phyloP scores from a whole-genome alignment of 129 eudicot genomes.

The Silybum marianum region DNA sequence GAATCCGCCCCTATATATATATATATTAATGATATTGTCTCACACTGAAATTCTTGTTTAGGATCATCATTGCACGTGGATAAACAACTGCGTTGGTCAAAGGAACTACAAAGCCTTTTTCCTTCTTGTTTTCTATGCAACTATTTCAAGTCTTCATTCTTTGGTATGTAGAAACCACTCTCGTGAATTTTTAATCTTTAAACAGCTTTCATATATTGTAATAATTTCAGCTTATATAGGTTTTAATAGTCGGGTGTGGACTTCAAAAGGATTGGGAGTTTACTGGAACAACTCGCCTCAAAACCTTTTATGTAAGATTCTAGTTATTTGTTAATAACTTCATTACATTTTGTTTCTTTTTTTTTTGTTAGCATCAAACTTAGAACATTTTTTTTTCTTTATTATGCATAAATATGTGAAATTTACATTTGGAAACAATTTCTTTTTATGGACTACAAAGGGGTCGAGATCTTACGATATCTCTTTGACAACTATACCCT shows the following conservation, averaged over 20 bases:
- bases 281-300: slow-evolving; percentile 37
- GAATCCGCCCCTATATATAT: too few relatives aligned
- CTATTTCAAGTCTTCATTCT: slow-evolving; percentile 60
- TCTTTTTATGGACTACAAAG: too few relatives aligned
- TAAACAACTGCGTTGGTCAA: slow-evolving; percentile 86
- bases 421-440: too few relatives aligned
- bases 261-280: slow-evolving; percentile 65
- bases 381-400: too few relatives aligned
- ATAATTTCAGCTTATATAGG: slow-evolving; percentile 36
- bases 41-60: slow-evolving; percentile 27
- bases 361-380: background rate
- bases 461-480: too few relatives aligned
- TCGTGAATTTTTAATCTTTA: background rate
- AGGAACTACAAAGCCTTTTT: slow-evolving; percentile 76
- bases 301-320: slow-evolving; percentile 69
- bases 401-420: too few relatives aligned
- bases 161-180: slow-evolving; percentile 37
- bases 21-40: background rate
- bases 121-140: slow-evolving; percentile 58
- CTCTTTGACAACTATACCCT: too few relatives aligned
- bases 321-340: background rate
- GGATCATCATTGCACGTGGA: slow-evolving; percentile 94
- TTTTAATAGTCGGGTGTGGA: slow-evolving; percentile 44
- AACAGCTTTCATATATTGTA: background rate
- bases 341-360: background rate